phyloP scores from a whole-genome alignment of 352 stramenopile genomes.

The Pythium sp. region DNA sequence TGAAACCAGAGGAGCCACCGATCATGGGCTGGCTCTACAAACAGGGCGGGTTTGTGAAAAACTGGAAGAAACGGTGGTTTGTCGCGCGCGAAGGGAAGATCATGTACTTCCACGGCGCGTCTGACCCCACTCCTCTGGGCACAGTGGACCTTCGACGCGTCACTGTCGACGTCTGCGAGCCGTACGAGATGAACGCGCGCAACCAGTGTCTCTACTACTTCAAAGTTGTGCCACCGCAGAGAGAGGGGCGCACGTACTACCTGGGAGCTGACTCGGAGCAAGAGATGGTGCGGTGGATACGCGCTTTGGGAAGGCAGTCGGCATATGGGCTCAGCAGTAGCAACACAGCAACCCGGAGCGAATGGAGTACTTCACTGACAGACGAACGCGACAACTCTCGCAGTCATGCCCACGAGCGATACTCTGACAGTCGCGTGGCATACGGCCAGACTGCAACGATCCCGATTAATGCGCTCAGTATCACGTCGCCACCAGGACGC shows the following conservation, averaged over 20 bases:
- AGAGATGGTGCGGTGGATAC: conserved; percentile 73
- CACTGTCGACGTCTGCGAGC: conserved; percentile 55
- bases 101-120: conserved; percentile 68
- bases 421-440: conserved; percentile 22
- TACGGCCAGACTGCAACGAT: conserved; percentile 15
- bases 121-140: conserved; percentile 66
- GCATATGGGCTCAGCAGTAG: conserved; percentile 19
- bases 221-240: conserved; percentile 54
- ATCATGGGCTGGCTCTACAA: conserved; percentile 80
- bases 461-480: conserved; percentile 4
- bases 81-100: conserved; percentile 76
- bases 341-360: background rate
- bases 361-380: conserved; percentile 7
- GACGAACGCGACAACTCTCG: background rate
- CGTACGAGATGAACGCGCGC: conserved; percentile 53
- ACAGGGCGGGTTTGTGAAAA: conserved; percentile 78
- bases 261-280: conserved; percentile 67
- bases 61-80: conserved; percentile 87
- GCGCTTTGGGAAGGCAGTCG: conserved; percentile 49
- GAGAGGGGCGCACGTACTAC: conserved; percentile 67
- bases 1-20: conserved; percentile 24
- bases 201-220: conserved; percentile 70
- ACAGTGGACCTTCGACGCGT: conserved; percentile 57
- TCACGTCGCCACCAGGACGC: conserved; percentile 4
- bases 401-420: conserved; percentile 9